Base-by-base conservation (phyloP, 139 green algal genomes). In the Eudorina sp. region DNA sequence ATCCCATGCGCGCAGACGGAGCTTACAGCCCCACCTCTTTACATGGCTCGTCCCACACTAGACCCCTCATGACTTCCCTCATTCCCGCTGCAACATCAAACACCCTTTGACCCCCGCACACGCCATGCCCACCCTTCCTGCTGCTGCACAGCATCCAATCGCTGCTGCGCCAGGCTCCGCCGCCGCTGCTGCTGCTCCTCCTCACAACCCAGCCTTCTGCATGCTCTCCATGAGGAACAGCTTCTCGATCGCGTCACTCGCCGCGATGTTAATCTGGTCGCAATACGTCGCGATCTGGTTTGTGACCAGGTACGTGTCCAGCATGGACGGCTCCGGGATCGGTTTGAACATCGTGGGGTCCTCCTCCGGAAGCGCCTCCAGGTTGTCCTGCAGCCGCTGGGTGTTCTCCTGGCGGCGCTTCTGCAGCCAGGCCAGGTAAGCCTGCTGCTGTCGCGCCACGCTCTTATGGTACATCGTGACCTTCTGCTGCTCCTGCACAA, bases 331-430 rank as follows among this genome's bases (percentile, higher is more conserved):
- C 93, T 99, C 97, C 0, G 95, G 85, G 3, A 97, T 88, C 8
- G 97, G 94, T 92, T 98, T 99, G 93, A 98, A 98, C 88, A 95
- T 89, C 23, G 88, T 89, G 0, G 95, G 94, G 88, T 99, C 98
- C 91, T 99, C 98, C 90, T 99, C 98, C 2, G 97, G 95, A 88
- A 99, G 93, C 31, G 93, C 90, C 89, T 99, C 98, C 90, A 99
- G 23, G 38, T 60, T 60, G 46, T 87, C 81, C 46, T 66, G 43
- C 62, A 55, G 21, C 38, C 62, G 81, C 81, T 68, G 81, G 45
- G 46, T 91, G 89, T 99, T 99, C 90, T 99, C 98, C 88, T 97
- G 89, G 66, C 93, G 91, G 70, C 96, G 90, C 91, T 97, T 96
- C 82, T 96, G 93, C 91, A 98, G 90, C 96, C 96, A 98, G 38